phyloP scores from a whole-genome alignment of 495 filamentous ascomycete genomes.

The Xylaria sp. region DNA sequence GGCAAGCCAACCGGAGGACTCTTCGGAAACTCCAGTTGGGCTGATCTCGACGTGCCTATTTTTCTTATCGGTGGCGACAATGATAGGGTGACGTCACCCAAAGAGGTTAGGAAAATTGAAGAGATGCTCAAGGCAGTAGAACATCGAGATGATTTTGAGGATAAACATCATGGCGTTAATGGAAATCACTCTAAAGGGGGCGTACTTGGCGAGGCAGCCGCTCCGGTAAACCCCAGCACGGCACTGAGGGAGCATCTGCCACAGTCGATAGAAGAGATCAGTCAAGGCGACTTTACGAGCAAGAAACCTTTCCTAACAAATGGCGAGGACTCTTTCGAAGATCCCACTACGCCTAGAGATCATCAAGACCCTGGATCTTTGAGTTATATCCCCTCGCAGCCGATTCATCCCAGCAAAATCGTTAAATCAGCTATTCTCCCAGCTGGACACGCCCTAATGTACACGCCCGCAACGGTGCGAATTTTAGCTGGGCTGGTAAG shows the following conservation, averaged over 20 bases:
- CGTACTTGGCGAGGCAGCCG: constrained; percentile 57
- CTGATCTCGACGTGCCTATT: constrained; percentile 72
- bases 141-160: constrained; percentile 27
- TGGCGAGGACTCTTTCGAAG: constrained; percentile 50
- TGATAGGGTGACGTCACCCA: constrained; percentile 74
- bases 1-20: constrained; percentile 65
- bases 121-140: constrained; percentile 36
- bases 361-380: constrained; percentile 33
- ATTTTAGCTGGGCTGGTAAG: constrained; percentile 82
- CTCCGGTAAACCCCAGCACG: constrained; percentile 47
- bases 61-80: constrained; percentile 79
- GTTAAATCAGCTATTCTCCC: constrained; percentile 78
- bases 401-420: constrained; percentile 52
- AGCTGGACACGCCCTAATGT: constrained; percentile 84
- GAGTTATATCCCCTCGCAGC: constrained; percentile 49
- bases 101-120: constrained; percentile 72
- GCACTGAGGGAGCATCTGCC: constrained; percentile 35
- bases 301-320: constrained; percentile 30
- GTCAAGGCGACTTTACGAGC: constrained; percentile 43
- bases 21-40: constrained; percentile 75
- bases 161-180: constrained; percentile 44
- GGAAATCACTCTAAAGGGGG: constrained; percentile 12
- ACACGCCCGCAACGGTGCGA: constrained; percentile 76
- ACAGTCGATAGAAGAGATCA: constrained; percentile 43
- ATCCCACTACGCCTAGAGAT: constrained; percentile 53